These are phyloP conservation scores for Penicillium fuscoglaucum DNA, from an alignment of 2,329 filamentous ascomycete species.

Conservation along the genomic window DNA sequence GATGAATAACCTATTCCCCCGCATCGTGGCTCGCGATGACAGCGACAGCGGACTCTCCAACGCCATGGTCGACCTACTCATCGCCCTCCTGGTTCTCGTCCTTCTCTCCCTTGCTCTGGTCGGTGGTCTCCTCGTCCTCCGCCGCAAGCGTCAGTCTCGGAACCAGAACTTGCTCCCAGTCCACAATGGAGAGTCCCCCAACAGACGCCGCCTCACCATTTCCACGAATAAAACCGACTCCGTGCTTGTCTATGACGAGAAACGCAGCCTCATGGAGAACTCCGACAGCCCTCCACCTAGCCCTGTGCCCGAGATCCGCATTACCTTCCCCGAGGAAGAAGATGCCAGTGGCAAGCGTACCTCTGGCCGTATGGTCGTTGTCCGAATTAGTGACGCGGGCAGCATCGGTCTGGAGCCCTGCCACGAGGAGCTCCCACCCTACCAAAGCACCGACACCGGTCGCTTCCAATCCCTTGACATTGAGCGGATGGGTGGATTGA, in stretches of 20 bases:
- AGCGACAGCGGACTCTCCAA: conserved; percentile 53
- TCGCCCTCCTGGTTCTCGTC: conserved; percentile 75
- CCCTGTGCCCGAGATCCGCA: conserved; percentile 93
- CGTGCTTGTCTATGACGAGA: conserved; percentile 75
- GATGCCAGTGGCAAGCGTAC: conserved; percentile 72
- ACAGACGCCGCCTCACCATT: conserved; percentile 61
- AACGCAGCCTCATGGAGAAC: conserved; percentile 75
- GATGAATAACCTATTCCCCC: conserved; percentile 45
- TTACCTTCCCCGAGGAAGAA: conserved; percentile 96
- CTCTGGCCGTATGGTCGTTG: conserved; percentile 85
- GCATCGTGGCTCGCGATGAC: conserved; percentile 54
- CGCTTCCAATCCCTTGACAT: conserved; percentile 94
- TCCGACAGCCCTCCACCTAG: conserved; percentile 73
- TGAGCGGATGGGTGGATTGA: conserved; percentile 88
- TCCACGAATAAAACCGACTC: conserved; percentile 63
- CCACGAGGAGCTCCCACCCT: conserved; percentile 77
- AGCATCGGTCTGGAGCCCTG: conserved; percentile 86
- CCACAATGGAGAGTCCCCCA: conserved; percentile 63
- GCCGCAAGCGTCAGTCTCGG: conserved; percentile 61
- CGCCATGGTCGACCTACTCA: conserved; percentile 72
- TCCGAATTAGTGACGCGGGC: conserved; percentile 83
- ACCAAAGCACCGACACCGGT: conserved; percentile 75
- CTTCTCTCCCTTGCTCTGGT: conserved; percentile 69
- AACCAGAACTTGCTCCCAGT: conserved; percentile 59
- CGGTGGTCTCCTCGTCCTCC: conserved; percentile 69